Percentiles rank a stretch among this genome's conserved stretches.
Conservation (phyloP, 768 basidiomycete genomes). For the Sarcomyxa edulis region DNA sequence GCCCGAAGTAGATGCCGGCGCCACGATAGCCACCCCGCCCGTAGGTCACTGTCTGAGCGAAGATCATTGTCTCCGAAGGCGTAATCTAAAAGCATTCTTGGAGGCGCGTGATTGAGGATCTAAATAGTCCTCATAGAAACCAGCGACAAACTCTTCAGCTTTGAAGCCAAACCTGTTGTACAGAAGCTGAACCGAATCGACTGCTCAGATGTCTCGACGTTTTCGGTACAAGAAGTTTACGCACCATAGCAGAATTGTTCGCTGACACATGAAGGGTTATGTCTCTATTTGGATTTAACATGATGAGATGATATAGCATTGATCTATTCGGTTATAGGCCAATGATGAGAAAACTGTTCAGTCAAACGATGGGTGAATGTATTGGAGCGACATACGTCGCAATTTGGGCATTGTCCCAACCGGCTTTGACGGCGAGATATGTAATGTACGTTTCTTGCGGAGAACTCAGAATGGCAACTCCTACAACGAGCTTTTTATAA, state of each 20-base stretch:
- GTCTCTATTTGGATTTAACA: conserved; percentile 66
- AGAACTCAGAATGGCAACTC: conserved; percentile 69
- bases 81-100: conserved; percentile 75
- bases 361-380: conserved; percentile 4
- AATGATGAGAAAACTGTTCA: conserved; percentile 7
- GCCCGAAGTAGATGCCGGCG: no score
- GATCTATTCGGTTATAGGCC: conserved; percentile 41
- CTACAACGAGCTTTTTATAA: conserved; percentile 69
- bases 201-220: conserved; percentile 2
- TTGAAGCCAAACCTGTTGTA: conserved; percentile 90
- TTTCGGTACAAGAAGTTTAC: conserved; percentile 9
- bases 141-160: conserved; percentile 76
- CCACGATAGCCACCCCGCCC: no score
- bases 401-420: conserved; percentile 78
- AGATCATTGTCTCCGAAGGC: conserved; percentile 69
- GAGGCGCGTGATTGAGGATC: conserved; percentile 63
- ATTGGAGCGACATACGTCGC: conserved; percentile 48
- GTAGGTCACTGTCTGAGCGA: no score
- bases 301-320: conserved; percentile 76
- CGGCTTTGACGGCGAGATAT: conserved; percentile 70
- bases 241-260: conserved; percentile 76
- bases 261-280: conserved; percentile 81
- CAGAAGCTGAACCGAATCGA: conserved; percentile 41
- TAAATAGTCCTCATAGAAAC: conserved; percentile 80
- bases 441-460: conserved; percentile 82